Evolutionary conservation across 192 early-diverging fungal species (phyloP), one percentile per base, ranked within the genome.

Genomic region (Coemansia sp.): DNA sequence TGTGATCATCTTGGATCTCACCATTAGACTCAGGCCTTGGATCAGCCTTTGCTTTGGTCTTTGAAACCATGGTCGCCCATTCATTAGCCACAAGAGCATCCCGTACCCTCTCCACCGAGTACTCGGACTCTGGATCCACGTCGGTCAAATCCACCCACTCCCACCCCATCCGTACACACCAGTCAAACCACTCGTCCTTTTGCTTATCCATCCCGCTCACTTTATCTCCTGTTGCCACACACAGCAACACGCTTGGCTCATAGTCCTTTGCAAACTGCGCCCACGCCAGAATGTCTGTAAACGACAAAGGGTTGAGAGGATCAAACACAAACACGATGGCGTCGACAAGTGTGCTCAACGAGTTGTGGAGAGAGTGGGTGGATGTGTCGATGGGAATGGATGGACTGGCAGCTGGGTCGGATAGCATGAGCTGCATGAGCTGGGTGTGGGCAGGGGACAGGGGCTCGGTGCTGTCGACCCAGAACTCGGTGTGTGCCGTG

Each of bases 91-190:
- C 23, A 19, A 80, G 62, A 0, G 77, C 67, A 20, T 80, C 77
- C n/a, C 65, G 77, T 2, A 80, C 31, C 4, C 71, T 40, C 1
- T 36, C 64, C n/a, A 71, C 50, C 14, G 71, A 66, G 53, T 79
- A 61, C 26, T 73, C 76, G 17, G 70, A 68, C 8, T 78, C 70
- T 0, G 75, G 70, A 28, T 78, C 76, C 5, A 51, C 5, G n/a
- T 80, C 77, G 1, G 71, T 71, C 57, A 80, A 55, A 47, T 80
- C 77, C 23, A 80, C 65, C 77, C 77, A 80, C 49, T 80, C 77
- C 77, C 77, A 80, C 17, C 77, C 77, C 31, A 59, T 63, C 2
- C 8, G 49, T 3, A 74, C 49, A 47, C 77, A 80, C 77, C 77
- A 80, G 23, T 25, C 57, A 49, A 74, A 72, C 67, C 64, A 71